Evolutionary conservation across 805 yeast genomes (phyloP).

Genomic region (Kodamaea nitidulidarum): DNA sequence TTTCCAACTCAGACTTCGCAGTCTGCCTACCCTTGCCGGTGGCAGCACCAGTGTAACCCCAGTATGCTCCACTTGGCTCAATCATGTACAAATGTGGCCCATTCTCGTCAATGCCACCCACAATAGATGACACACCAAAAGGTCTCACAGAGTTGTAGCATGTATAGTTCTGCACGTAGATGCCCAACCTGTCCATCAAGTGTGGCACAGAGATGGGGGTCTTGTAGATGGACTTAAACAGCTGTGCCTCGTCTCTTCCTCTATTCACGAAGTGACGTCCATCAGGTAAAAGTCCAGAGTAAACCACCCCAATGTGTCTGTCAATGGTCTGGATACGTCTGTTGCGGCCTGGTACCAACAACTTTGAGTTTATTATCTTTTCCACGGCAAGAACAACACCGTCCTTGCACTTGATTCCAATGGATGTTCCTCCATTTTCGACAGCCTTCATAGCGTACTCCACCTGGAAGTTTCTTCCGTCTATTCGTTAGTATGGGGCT

Average conservation of each 20-base stretch:
- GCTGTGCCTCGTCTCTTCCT: conserved; percentile 86
- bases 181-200: conserved; percentile 81
- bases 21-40: conserved; percentile 97
- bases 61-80: conserved; percentile 94
- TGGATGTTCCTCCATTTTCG: conserved; percentile 93
- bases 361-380: conserved; percentile 79
- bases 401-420: conserved; percentile 88
- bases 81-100: conserved; percentile 94
- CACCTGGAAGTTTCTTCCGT: conserved; percentile 94
- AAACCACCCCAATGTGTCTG: conserved; percentile 89
- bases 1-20: conserved; percentile 96
- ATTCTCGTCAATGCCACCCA: conserved; percentile 88
- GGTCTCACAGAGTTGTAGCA: conserved; percentile 97
- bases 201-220: conserved; percentile 75
- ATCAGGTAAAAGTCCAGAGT: conserved; percentile 93
- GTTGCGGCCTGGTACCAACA: conserved; percentile 85
- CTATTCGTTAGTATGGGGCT: conserved; percentile 45
- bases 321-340: conserved; percentile 90
- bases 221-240: conserved; percentile 73
- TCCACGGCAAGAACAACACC: conserved; percentile 98
- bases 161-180: conserved; percentile 92
- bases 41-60: conserved; percentile 98
- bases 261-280: conserved; percentile 90
- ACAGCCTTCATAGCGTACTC: conserved; percentile 98
- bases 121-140: conserved; percentile 86